Evolutionary conservation across 2,329 filamentous ascomycete genomes (phyloP), one percentile per base, ranked within the genome.

Genomic region (Kalmusia sp.): DNA sequence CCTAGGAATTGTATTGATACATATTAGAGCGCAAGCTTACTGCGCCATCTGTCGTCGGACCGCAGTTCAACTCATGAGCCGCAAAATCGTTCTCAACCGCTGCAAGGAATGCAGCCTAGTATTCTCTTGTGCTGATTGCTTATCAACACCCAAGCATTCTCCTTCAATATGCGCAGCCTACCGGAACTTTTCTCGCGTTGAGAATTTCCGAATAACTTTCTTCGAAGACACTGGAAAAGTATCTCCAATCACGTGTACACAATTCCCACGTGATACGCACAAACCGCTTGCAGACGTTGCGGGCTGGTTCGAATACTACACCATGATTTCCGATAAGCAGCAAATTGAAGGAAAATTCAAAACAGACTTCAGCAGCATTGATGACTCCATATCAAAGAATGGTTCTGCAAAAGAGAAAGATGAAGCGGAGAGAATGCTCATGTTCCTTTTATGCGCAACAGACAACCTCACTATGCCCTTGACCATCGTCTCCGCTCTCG

Each of bases 401-500:
- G 39, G 52, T 17, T 25, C 51, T 3, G 31, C 40, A n/a, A 44
- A 15, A 12, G 49, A 59, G 14, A 39, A 50, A 37, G 56, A 59
- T 15, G 51, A 57, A n/a, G 44, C 55, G 33, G 56, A 61, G 40
- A 30, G 52, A 17, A 55, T 57, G 46, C 56, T 53, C 51, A 56
- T 59, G 50, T 63, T 63, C 34, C 53, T 63, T 27, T 49, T 63
- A 8, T 54, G 51, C 3, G 52, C 52, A 6, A 58, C 61, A 24
- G 61, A 63, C 30, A 59, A 49, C 25, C 54, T 63, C 6, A 61
- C 61, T 4, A 63, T 63, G 58, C 61, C 61, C 9, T 50, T 63
- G 14, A 59, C 61, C 24, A 57, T 63, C 12, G 8, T 54, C 2
- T 50, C 56, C 1, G 58, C 58, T 2, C 61, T 63, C n/a, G 61